Base-by-base conservation (phyloP, 2,329 filamentous ascomycete species). In the Neonectria punicea region DNA sequence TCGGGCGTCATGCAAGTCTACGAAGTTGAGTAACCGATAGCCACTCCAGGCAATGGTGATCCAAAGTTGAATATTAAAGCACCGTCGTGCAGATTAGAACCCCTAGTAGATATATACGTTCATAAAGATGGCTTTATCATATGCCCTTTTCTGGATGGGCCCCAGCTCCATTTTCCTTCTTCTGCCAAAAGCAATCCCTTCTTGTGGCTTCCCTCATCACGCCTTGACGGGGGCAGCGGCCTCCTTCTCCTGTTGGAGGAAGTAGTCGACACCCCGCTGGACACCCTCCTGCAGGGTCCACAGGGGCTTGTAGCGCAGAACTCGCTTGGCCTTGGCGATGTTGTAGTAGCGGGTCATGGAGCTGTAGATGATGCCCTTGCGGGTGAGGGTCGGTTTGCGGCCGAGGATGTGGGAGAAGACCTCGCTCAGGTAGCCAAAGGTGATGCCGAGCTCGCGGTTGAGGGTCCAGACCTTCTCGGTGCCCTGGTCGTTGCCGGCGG, bases 291-390 rank as follows among this genome's bases (percentile, higher is more conserved):
- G 85, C 62, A 94, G 80, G 46, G 83, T 82, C 57, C 92, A 89
- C 58, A 93, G 79, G 3, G 92, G 92, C 76, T 80, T 77, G 79
- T 94, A 94, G 3, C 90, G 90, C 60, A 94, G 80, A 70, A 91
- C 83, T 72, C 78, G 82, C 84, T 89, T 92, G 61, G 92, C 92
- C 85, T 94, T 94, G 64, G 83, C 82, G 76, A 93, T 93, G 80
- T 89, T 89, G 80, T 92, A 93, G 80, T 93, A 94, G 62, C 92
- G 85, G 62, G 89, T 92, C 89, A 93, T 92, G 77, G 87, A 90
- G 75, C 88, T 89, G 77, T 90, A 93, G 70, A 86, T 82, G 66
- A 92, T 87, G 61, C 86, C 81, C 80, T 87, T 84, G 71, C 85
- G 83, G 73, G 82, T 90, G 72, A 91, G 85, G 18, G 85, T 89